Percentiles rank a stretch among this genome's conserved stretches.
Evolutionary conservation across 805 yeast genomes (phyloP).

Genomic region (Candida wancherniae): DNA sequence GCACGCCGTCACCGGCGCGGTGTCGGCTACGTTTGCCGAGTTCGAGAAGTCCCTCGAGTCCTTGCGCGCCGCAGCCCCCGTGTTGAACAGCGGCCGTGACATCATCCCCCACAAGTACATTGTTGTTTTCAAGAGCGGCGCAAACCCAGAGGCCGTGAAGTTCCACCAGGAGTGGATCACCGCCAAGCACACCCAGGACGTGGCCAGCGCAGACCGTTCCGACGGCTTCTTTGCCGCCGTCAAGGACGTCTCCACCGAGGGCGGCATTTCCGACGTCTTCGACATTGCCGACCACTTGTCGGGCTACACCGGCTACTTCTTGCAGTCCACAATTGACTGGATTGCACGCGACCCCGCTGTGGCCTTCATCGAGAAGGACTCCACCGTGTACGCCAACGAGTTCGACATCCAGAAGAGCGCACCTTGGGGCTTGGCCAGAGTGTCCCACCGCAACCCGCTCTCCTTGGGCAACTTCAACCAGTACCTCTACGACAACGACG

Average conservation of each 20-base stretch:
- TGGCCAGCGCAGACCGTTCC: conserved; percentile 27
- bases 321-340: conserved; percentile 66
- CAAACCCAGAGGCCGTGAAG: conserved; percentile 46
- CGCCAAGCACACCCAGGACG: conserved; percentile 41
- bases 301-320: conserved; percentile 87
- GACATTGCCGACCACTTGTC: conserved; percentile 47
- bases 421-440: conserved; percentile 92
- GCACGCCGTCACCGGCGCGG: conserved; percentile 7
- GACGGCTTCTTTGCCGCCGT: conserved; percentile 14
- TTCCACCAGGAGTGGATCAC: conserved; percentile 66
- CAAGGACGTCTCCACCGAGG: conserved; percentile 7
- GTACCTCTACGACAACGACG: conserved; percentile 38
- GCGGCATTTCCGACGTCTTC: conserved; percentile 40
- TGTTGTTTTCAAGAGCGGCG: conserved; percentile 70
- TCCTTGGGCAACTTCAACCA: conserved; percentile 55
- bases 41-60: conserved; percentile 8
- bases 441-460: conserved; percentile 73
- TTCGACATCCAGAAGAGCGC: conserved; percentile 73
- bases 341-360: conserved; percentile 63
- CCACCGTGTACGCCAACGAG: conserved; percentile 55
- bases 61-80: conserved; percentile 11
- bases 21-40: conserved; percentile 4
- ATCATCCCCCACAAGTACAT: conserved; percentile 75
- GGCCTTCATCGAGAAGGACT: conserved; percentile 67
- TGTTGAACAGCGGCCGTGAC: conserved; percentile 19